phyloP scores from a whole-genome alignment of 768 basidiomycete species.

The Lentinula sp. region DNA sequence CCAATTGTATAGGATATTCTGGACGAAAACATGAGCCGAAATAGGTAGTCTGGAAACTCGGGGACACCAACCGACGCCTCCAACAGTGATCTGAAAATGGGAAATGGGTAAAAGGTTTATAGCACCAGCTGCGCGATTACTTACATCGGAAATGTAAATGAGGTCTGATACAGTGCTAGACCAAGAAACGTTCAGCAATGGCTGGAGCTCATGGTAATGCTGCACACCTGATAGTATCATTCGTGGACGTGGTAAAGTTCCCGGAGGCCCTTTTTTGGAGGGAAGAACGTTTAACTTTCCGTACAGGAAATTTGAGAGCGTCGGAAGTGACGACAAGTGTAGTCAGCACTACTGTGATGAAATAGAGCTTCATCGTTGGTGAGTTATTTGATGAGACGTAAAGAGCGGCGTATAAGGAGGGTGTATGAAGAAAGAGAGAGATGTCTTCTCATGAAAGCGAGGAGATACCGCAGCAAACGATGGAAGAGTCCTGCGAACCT shows the following conservation, averaged over 20 bases:
- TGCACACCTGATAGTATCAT: constrained; percentile 14
- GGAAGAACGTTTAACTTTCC: constrained; percentile 31
- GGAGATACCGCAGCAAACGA: constrained; percentile 9
- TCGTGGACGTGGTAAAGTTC: constrained; percentile 28
- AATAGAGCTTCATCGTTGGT: constrained; percentile 33
- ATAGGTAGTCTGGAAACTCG: not conserved
- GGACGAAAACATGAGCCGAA: constrained; percentile 7
- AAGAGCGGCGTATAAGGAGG: constrained; percentile 17
- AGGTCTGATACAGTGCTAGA: constrained; percentile 67
- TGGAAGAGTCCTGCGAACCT: not conserved
- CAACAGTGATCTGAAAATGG: constrained; percentile 55
- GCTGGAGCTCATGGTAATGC: constrained; percentile 18
- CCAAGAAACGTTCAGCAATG: constrained; percentile 30
- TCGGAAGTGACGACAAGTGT: constrained; percentile 31
- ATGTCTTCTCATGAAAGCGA: constrained; percentile 5
- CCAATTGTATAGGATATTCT: constrained; percentile 75
- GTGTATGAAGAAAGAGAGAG: constrained; percentile 5
- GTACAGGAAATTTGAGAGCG: constrained; percentile 43
- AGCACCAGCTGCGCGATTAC: constrained; percentile 20
- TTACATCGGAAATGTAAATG: constrained; percentile 73
- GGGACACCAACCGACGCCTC: constrained; percentile 44
- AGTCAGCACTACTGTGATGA: constrained; percentile 30
- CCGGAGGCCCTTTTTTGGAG: constrained; percentile 25
- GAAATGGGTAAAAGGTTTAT: not conserved
- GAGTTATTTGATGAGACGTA: constrained; percentile 6